phyloP scores from a whole-genome alignment of 805 yeast genomes.

The Diddensiella transvaalensis region DNA sequence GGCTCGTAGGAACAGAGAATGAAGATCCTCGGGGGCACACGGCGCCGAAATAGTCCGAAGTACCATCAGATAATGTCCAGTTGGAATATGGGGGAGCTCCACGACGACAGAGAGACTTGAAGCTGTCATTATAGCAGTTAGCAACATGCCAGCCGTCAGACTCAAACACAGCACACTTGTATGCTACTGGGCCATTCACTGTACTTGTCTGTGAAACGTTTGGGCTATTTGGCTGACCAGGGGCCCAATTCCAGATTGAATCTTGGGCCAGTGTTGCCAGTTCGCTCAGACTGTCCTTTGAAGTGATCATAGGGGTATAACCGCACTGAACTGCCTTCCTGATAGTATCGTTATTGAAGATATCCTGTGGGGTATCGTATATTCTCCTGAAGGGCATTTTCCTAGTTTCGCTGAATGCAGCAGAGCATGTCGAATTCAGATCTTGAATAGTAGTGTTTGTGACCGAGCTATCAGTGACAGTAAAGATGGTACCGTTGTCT shows the following conservation, averaged over 20 bases:
- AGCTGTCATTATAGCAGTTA: conserved; percentile 57
- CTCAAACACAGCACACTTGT: conserved; percentile 43
- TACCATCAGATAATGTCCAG: background rate
- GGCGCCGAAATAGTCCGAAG: conserved; percentile 35
- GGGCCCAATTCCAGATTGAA: conserved; percentile 71
- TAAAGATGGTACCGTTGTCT: background rate
- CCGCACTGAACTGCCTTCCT: conserved; percentile 51
- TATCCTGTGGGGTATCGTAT: conserved; percentile 19
- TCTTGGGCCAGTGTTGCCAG: conserved; percentile 22
- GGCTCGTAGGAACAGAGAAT: conserved; percentile 49
- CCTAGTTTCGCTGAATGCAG: background rate
- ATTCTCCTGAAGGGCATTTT: conserved; percentile 3
- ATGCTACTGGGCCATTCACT: conserved; percentile 32
- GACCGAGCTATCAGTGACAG: background rate
- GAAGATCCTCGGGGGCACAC: conserved; percentile 35
- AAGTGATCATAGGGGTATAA: conserved; percentile 57
- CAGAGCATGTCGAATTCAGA: background rate
- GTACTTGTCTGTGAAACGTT: conserved; percentile 15
- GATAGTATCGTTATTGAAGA: conserved; percentile 41
- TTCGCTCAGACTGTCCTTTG: conserved; percentile 20
- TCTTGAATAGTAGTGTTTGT: background rate
- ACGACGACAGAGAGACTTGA: conserved; percentile 53
- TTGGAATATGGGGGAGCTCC: conserved; percentile 29
- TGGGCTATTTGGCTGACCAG: conserved; percentile 45
- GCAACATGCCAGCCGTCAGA: conserved; percentile 58